phyloP scores from a whole-genome alignment of 2,329 filamentous ascomycete genomes.

The Hymenoscyphus scutula region DNA sequence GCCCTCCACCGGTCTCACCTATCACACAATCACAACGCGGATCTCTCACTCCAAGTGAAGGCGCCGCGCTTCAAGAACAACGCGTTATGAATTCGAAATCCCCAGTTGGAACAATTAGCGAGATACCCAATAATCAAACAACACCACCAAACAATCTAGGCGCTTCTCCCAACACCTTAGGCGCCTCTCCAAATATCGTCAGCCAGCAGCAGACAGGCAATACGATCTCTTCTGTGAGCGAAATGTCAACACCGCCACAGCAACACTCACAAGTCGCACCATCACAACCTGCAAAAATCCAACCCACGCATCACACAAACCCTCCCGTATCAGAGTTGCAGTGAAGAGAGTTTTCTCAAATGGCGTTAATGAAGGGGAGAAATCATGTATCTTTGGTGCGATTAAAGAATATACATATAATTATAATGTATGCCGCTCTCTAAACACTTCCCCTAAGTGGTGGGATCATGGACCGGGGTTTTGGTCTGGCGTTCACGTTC shows the following conservation, averaged over 20 bases:
- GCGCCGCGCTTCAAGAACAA: neutral
- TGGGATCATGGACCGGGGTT: neutral
- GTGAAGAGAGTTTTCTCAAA: neutral
- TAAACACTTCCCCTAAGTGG: neutral
- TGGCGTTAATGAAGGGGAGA: neutral
- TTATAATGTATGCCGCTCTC: neutral
- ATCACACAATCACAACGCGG: conserved; percentile 6
- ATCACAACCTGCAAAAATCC: neutral
- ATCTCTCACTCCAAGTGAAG: conserved; percentile 9
- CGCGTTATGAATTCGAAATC: neutral
- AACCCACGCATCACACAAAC: neutral
- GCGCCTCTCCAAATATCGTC: neutral
- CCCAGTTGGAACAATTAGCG: conserved; percentile 8
- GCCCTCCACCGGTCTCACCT: conserved; percentile 2
- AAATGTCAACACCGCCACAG: neutral
- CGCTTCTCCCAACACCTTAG: neutral
- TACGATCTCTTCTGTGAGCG: conserved; percentile 2
- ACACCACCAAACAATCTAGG: neutral
- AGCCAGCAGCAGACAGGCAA: neutral
- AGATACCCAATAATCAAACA: neutral
- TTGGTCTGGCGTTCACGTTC: neutral
- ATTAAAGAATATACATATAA: neutral
- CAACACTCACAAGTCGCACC: neutral
- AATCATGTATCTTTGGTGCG: neutral
- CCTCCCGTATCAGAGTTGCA: neutral